A percentile compares a stretch with the other conserved stretches of the same genome.
Evolutionary conservation across 2,329 filamentous ascomycete genomes (phyloP).

Genomic region (Botrytis deweyae): DNA sequence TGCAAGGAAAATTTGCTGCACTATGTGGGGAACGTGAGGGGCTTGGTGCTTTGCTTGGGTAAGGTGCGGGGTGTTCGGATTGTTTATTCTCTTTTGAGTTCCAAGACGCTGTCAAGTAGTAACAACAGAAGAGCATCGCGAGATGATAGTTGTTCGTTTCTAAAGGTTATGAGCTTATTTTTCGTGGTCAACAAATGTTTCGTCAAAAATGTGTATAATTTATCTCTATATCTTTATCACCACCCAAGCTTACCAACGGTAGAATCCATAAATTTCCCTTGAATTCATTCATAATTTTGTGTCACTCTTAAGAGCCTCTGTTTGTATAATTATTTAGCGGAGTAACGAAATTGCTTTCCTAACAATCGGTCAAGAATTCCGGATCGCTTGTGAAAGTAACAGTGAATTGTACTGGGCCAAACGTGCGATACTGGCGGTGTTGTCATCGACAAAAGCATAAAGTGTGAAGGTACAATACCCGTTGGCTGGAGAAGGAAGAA

Average conservation of each 20-base stretch:
- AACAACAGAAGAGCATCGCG: not conserved
- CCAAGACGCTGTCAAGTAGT: not conserved
- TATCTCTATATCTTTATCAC: not conserved
- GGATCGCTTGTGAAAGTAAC: not conserved
- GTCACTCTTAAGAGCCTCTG: not conserved
- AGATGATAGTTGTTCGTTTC: not conserved
- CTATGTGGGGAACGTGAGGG: conserved; percentile 1
- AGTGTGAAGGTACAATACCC: conserved; percentile 2
- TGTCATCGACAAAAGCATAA: not conserved
- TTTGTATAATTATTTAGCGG: not conserved
- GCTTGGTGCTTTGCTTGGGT: not conserved
- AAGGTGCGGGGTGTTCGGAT: not conserved
- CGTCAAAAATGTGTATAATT: not conserved
- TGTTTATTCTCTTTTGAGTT: not conserved
- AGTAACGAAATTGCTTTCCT: not conserved
- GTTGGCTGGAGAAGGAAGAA: not conserved
- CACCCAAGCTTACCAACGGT: not conserved
- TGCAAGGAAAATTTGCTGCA: not conserved
- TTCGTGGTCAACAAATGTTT: not conserved
- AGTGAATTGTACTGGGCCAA: not conserved
- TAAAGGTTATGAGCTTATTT: not conserved
- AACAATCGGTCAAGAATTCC: not conserved
- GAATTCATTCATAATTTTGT: too few species aligned
- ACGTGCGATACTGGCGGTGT: not conserved
- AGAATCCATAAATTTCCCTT: not conserved